These are phyloP conservation scores for Echium plantagineum DNA, from an alignment of 257 asterid genomes.

Conservation along the genomic window DNA sequence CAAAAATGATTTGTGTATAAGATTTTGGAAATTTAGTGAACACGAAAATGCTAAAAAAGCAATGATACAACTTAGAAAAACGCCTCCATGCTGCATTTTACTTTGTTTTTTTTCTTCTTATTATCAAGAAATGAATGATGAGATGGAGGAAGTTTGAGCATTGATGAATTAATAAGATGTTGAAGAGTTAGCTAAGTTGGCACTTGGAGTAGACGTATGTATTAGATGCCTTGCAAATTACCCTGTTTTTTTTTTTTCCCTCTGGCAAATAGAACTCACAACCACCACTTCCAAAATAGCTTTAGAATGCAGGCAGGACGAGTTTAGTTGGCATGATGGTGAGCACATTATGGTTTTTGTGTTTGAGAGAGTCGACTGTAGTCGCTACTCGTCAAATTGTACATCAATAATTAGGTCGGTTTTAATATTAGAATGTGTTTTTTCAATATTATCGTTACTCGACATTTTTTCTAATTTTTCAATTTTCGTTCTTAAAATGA, in stretches of 20 bases:
- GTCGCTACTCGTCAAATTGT: too few species aligned
- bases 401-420: too few species aligned
- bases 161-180: constrained; percentile 2
- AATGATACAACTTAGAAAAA: constrained; percentile 30
- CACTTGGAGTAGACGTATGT: constrained; percentile 43
- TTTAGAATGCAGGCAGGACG: too few species aligned
- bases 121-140: neutral
- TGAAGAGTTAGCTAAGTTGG: constrained; percentile 13
- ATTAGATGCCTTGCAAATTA: constrained; percentile 62
- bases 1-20: constrained; percentile 3
- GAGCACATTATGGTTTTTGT: too few species aligned
- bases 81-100: constrained; percentile 36
- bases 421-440: too few species aligned
- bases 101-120: constrained; percentile 1
- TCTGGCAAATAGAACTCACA: neutral
- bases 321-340: too few species aligned
- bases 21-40: constrained; percentile 23
- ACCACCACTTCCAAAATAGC: too few species aligned
- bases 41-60: constrained; percentile 43
- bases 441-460: too few species aligned
- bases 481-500: too few species aligned
- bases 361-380: too few species aligned
- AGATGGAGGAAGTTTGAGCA: neutral
- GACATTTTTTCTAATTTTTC: too few species aligned
- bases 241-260: constrained; percentile 32